phyloP scores from a whole-genome alignment of 2,329 filamentous ascomycete species.

The Talaromyces piceae region DNA sequence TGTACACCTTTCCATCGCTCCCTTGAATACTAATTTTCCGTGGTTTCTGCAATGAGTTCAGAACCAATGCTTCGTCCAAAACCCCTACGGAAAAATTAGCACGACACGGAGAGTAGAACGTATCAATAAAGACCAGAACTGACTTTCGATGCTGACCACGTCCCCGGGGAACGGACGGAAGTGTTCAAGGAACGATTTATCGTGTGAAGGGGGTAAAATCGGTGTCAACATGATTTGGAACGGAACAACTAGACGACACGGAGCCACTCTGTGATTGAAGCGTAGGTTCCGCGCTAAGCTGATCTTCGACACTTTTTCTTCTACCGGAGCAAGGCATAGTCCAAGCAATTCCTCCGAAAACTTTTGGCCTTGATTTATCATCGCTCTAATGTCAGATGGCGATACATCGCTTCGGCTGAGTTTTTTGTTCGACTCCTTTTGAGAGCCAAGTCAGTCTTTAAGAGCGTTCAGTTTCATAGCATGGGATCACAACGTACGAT shows the following conservation, averaged over 20 bases:
- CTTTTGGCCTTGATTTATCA: slow-evolving; percentile 73
- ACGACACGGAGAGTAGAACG: slow-evolving; percentile 12
- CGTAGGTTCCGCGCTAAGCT: slow-evolving; percentile 70
- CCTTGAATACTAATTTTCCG: slow-evolving; percentile 82
- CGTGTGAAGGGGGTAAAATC: slow-evolving; percentile 64
- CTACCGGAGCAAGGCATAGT: slow-evolving; percentile 72
- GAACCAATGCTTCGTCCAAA: slow-evolving; percentile 77
- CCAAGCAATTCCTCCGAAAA: slow-evolving; percentile 74
- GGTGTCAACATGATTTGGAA: slow-evolving; percentile 78
- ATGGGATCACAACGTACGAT: slow-evolving; percentile 20
- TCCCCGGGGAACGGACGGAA: slow-evolving; percentile 86
- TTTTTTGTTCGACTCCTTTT: slow-evolving; percentile 46
- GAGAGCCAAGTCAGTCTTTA: slow-evolving; percentile 13
- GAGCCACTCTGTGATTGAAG: slow-evolving; percentile 76
- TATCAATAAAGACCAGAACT: slow-evolving; percentile 11
- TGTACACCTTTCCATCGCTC: slow-evolving; percentile 81
- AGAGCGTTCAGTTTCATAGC: neutral
- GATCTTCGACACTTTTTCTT: slow-evolving; percentile 61
- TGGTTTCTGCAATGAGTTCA: slow-evolving; percentile 87
- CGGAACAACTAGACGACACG: slow-evolving; percentile 80
- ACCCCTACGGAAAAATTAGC: slow-evolving; percentile 43
- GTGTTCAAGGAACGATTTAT: slow-evolving; percentile 57
- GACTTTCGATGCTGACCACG: slow-evolving; percentile 66
- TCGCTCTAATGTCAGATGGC: slow-evolving; percentile 55
- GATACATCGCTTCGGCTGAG: slow-evolving; percentile 26